phyloP scores from a whole-genome alignment of 1,284 basidiomycete genomes.

The Phellinidium pouzarii region DNA sequence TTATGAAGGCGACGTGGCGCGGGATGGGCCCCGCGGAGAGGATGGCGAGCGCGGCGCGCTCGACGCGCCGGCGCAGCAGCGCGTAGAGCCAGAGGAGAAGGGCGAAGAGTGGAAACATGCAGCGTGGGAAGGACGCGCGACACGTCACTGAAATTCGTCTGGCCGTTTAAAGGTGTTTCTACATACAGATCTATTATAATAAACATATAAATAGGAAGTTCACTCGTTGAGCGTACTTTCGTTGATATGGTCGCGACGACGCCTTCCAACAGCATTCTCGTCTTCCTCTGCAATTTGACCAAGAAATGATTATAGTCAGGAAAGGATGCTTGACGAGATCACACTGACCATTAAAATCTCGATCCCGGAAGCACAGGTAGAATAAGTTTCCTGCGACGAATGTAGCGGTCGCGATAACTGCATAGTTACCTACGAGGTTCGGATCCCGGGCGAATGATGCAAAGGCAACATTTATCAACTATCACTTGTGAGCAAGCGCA shows the following conservation, averaged over 20 bases:
- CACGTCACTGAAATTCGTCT: too few species aligned
- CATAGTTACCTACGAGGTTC: conserved; percentile 28
- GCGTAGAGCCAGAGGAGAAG: conserved; percentile 17
- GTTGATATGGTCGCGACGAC: background rate
- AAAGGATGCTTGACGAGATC: background rate
- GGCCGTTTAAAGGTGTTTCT: too few species aligned
- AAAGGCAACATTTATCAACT: conserved; percentile 14
- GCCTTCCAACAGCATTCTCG: background rate
- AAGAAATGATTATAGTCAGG: background rate
- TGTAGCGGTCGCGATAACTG: conserved; percentile 29
- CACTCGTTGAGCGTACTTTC: background rate
- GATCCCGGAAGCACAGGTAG: conserved; percentile 28
- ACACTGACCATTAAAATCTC: conserved; percentile 21
- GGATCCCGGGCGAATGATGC: conserved; percentile 31
- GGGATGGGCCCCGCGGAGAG: conserved; percentile 84
- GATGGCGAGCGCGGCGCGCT: conserved; percentile 47
- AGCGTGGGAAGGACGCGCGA: background rate
- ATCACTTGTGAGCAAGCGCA: background rate
- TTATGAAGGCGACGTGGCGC: conserved; percentile 89
- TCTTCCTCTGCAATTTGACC: background rate
- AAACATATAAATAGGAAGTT: background rate
- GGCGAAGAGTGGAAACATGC: conserved; percentile 14
- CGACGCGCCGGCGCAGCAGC: conserved; percentile 25
- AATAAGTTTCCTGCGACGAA: conserved; percentile 31
- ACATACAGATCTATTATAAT: too few species aligned